phyloP scores from a whole-genome alignment of 495 filamentous ascomycete genomes.

The Penicillium pulvis region DNA sequence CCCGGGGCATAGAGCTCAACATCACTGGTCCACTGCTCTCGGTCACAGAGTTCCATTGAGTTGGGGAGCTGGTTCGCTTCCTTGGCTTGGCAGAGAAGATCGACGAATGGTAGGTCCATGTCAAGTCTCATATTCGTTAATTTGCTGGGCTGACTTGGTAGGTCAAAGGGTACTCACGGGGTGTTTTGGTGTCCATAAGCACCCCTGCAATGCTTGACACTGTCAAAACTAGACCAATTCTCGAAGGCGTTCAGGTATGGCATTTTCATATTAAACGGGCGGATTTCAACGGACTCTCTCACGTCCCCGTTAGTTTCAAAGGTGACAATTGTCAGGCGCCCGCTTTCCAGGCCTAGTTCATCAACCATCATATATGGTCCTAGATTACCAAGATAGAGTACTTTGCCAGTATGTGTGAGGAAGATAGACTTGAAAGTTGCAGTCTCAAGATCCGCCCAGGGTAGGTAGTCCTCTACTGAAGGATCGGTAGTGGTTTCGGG shows the following conservation, averaged over 20 bases:
- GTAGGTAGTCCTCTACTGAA: conserved; percentile 8
- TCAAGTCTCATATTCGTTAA: conserved; percentile 6
- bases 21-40: too few species aligned
- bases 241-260: not conserved
- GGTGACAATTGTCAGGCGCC: conserved; percentile 1
- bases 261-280: conserved; percentile 3
- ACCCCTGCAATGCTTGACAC: not conserved
- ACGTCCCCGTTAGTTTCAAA: conserved; percentile 7
- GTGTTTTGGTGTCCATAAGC: not conserved
- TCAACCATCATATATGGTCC: conserved; percentile 9
- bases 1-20: too few species aligned
- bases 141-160: not conserved
- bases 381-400: not conserved
- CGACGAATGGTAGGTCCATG: conserved; percentile 12
- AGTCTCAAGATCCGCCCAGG: conserved; percentile 6
- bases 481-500: conserved; percentile 7
- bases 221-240: not conserved
- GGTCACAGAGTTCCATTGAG: too few species aligned
- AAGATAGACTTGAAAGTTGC: not conserved
- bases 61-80: too few species aligned
- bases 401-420: conserved; percentile 7
- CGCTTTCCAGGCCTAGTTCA: conserved; percentile 1
- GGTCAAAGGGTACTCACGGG: not conserved
- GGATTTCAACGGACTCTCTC: conserved; percentile 3
- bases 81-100: too few species aligned